A percentile compares a stretch with the other conserved stretches of the same genome.
These are phyloP conservation scores for Furcasterigmium furcatum DNA, from an alignment of 2,329 filamentous ascomycete genomes.

Conservation along the genomic window DNA sequence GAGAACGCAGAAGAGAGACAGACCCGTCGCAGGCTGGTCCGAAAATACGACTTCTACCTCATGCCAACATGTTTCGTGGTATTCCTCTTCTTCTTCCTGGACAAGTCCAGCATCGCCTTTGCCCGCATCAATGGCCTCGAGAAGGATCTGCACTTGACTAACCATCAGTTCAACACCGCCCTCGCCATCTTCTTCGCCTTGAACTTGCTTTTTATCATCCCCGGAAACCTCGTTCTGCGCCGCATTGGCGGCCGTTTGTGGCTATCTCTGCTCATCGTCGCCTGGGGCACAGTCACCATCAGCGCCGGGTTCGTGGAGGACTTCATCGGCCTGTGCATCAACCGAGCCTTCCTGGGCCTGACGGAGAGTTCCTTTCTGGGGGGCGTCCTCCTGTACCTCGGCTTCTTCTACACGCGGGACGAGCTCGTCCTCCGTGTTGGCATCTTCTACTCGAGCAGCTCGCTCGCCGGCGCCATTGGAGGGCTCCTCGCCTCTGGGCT, in stretches of 20 bases:
- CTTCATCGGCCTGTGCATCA: constrained; percentile 15
- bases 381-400: constrained; percentile 18
- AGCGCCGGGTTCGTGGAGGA: constrained; percentile 16
- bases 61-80: constrained; percentile 10
- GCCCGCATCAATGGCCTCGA: constrained; percentile 14
- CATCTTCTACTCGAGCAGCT: constrained; percentile 16
- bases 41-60: constrained; percentile 10
- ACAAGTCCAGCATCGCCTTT: constrained; percentile 13
- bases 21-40: constrained; percentile 1
- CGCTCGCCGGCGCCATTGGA: constrained; percentile 10
- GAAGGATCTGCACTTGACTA: constrained; percentile 4
- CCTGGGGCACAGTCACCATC: constrained; percentile 17
- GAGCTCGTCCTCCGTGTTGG: constrained; percentile 17
- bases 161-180: constrained; percentile 14
- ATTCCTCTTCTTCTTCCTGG: constrained; percentile 12
- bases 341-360: constrained; percentile 16
- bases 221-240: constrained; percentile 16
- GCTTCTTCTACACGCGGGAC: constrained; percentile 18
- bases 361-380: constrained; percentile 18
- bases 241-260: constrained; percentile 15
- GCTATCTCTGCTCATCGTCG: constrained; percentile 13
- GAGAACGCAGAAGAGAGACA: not conserved
- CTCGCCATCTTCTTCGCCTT: constrained; percentile 17
- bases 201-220: constrained; percentile 18
- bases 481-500: constrained; percentile 10